phyloP scores from a whole-genome alignment of 805 yeast genomes.

The Danielia reshetovae region DNA sequence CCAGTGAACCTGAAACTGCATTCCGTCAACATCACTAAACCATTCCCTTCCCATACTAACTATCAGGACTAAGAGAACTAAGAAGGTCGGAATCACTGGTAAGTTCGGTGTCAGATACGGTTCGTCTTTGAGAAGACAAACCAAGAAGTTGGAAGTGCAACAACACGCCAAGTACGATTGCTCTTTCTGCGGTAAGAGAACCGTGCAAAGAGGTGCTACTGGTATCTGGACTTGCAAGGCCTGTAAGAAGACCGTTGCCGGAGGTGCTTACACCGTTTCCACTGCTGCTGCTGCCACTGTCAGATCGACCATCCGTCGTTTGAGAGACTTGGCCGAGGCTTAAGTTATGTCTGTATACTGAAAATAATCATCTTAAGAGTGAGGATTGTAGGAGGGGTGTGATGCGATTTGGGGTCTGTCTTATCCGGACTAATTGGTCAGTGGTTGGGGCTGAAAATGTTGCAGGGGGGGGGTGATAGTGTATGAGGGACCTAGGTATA shows the following conservation, averaged over 20 bases:
- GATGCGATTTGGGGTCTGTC: too few relatives aligned
- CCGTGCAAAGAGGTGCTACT: constrained; percentile 95
- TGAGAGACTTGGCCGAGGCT: constrained; percentile 99
- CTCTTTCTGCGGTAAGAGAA: constrained; percentile 99
- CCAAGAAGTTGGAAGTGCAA: constrained; percentile 98
- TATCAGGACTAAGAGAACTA: constrained; percentile 97
- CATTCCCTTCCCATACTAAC: constrained; percentile 43
- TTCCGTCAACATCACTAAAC: too few relatives aligned
- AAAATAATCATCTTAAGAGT: too few relatives aligned
- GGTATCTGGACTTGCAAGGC: constrained; percentile 99
- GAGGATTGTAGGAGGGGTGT: too few relatives aligned
- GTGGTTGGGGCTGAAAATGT: too few relatives aligned
- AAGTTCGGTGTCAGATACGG: constrained; percentile 99
- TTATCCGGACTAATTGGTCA: too few relatives aligned
- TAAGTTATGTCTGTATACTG: constrained; percentile 43
- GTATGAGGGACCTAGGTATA: too few relatives aligned
- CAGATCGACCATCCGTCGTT: constrained; percentile 99
- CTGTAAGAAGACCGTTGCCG: constrained; percentile 96
- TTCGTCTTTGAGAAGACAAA: constrained; percentile 99
- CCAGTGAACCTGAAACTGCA: too few relatives aligned
- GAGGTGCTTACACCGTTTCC: constrained; percentile 99
- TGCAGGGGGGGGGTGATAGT: too few relatives aligned
- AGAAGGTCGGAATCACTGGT: constrained; percentile 99
- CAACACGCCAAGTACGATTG: constrained; percentile 99
- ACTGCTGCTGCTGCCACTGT: constrained; percentile 99